phyloP scores from a whole-genome alignment of 495 filamentous ascomycete genomes.

The Chlorociboria aeruginascens region DNA sequence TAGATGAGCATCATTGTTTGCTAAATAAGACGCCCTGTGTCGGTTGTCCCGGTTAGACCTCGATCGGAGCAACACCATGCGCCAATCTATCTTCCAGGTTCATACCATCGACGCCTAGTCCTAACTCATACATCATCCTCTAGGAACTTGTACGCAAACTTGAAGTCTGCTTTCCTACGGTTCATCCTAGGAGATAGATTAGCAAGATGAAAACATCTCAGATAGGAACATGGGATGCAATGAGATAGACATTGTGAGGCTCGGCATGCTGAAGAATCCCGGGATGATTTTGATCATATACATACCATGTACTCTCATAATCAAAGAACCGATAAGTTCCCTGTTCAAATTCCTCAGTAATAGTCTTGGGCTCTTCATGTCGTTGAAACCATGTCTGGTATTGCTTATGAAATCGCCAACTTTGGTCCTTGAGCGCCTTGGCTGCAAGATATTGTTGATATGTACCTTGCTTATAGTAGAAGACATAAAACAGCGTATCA shows the following conservation, averaged over 20 bases:
- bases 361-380: conserved; percentile 95
- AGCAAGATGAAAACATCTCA: conserved; percentile 5
- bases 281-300: conserved; percentile 5
- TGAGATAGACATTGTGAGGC: not conserved
- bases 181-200: conserved; percentile 68
- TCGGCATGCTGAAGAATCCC: not conserved
- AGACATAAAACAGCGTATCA: conserved; percentile 96
- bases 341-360: conserved; percentile 97
- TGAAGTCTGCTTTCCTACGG: conserved; percentile 93
- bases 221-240: not conserved
- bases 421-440: conserved; percentile 89
- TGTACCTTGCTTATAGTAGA: conserved; percentile 94
- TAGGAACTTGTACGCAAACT: conserved; percentile 94
- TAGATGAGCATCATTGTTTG: conserved; percentile 14
- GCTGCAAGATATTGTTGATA: conserved; percentile 96
- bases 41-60: conserved; percentile 9
- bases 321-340: conserved; percentile 99
- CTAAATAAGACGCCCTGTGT: conserved; percentile 14
- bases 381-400: conserved; percentile 99
- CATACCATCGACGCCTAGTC: conserved; percentile 9
- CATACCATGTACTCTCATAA: conserved; percentile 98
- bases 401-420: conserved; percentile 98
- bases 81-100: conserved; percentile 11
- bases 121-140: conserved; percentile 69
- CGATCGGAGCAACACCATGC: conserved; percentile 13